Percentiles rank a stretch among this genome's conserved stretches.
These are phyloP conservation scores for Psilocybe sp. DNA, from an alignment of 768 basidiomycete genomes.

Conservation along the genomic window DNA sequence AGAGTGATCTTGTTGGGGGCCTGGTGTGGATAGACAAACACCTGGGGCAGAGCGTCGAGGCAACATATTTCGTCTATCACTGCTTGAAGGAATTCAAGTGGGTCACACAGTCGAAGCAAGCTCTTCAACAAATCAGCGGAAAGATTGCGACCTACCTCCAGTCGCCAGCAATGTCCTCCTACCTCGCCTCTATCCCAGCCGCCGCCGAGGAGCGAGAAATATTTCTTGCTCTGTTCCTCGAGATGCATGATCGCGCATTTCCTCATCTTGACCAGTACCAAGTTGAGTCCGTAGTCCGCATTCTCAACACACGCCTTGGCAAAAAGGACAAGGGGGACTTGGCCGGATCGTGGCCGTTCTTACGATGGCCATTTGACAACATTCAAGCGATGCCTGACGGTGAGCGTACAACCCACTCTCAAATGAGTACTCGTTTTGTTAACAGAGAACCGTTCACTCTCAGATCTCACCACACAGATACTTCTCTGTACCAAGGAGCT, in stretches of 20 bases:
- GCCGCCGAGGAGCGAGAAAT: slow-evolving; percentile 6
- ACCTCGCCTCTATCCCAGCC: neutral
- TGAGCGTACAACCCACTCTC: neutral
- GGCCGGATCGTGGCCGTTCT: slow-evolving; percentile 2
- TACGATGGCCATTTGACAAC: slow-evolving; percentile 6
- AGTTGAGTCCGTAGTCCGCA: slow-evolving; percentile 6
- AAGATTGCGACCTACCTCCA: slow-evolving; percentile 5
- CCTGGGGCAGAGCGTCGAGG: slow-evolving; percentile 10
- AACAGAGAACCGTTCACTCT: too few species aligned
- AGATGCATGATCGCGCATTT: slow-evolving; percentile 10
- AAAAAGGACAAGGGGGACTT: neutral
- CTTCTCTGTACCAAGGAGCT: neutral
- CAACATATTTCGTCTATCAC: slow-evolving; percentile 8
- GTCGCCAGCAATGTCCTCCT: neutral
- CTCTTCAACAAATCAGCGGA: slow-evolving; percentile 2
- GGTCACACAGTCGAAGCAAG: neutral
- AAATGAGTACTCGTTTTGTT: too few species aligned
- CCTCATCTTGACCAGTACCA: slow-evolving; percentile 10
- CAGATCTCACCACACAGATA: neutral
- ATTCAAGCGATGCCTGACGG: slow-evolving; percentile 2
- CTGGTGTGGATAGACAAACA: slow-evolving; percentile 14
- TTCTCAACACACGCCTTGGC: slow-evolving; percentile 8
- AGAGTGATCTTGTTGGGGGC: slow-evolving; percentile 6
- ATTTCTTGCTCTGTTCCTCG: slow-evolving; percentile 10
- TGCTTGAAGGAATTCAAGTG: slow-evolving; percentile 9